phyloP scores from a whole-genome alignment of 2,329 filamentous ascomycete genomes.

The Diaporthe velutina region DNA sequence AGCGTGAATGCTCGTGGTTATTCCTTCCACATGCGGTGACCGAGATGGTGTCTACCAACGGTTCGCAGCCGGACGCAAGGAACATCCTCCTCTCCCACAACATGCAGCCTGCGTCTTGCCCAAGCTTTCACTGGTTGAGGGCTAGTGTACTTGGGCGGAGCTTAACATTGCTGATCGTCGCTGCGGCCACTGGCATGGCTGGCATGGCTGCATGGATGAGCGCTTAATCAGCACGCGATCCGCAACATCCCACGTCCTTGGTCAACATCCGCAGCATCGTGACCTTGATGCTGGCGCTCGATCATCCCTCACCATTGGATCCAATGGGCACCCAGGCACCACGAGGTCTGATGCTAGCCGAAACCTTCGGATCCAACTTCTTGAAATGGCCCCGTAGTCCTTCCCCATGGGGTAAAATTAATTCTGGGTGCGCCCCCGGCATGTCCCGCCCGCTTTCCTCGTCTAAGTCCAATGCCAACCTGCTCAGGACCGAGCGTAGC shows the following conservation, averaged over 20 bases:
- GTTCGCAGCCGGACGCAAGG: not conserved
- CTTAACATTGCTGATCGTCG: conserved; percentile 12
- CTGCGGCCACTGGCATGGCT: not conserved
- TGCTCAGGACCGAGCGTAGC: conserved; percentile 4
- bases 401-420: conserved; percentile 32
- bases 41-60: not conserved
- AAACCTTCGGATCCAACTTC: conserved; percentile 23
- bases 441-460: conserved; percentile 14
- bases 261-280: conserved; percentile 23
- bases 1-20: not conserved
- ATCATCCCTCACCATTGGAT: not conserved
- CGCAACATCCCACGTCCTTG: not conserved
- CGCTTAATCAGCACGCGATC: conserved; percentile 11
- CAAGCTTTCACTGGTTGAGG: conserved; percentile 7
- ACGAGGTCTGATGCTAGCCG: conserved; percentile 25
- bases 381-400: conserved; percentile 1
- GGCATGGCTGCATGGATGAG: conserved; percentile 13
- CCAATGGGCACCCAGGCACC: conserved; percentile 8
- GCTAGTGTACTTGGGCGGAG: conserved; percentile 1
- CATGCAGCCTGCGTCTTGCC: not conserved
- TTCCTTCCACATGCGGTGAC: not conserved
- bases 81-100: not conserved
- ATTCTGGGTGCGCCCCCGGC: not conserved
- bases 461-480: not conserved
- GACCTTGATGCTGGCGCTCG: not conserved